Base-by-base conservation (phyloP, 1,284 basidiomycete species). In the Melampsora americana region DNA sequence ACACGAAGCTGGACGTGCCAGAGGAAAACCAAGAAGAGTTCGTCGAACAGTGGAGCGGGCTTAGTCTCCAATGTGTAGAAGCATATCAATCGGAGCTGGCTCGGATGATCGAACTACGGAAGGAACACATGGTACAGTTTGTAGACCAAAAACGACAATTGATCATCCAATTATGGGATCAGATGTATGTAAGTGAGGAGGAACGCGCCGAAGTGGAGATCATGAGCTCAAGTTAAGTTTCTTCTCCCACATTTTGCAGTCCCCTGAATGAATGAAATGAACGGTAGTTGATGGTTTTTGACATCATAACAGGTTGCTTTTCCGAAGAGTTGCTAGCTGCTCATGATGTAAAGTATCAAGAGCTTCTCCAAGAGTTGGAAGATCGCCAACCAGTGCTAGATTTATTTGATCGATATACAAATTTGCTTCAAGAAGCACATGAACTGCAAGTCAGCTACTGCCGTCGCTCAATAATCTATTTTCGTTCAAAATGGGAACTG, bases 401-500 rank as follows among this genome's bases (percentile, higher is more conserved):
- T 0, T 86, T 87, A 71, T 89, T 98, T 78, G 88, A 88, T 82
- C 92, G 91, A 82, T 99, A 97, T 85, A 90, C 92, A 80, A 90
- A 91, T 50, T 90, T 99, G n/a, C 91, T 91, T 71, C 88, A 90
- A 67, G 93, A 98, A 80, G 90, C 93, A 83, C 91, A 90, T 81
- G 92, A 96, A 81, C 86, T 97, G 23, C 90, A 90, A 78, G 82
- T 84, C 69, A 81, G 79, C 23, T n/a, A 69, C 12, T 53, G 12
- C 26, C 59, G 18, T 42, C 46, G 50, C n/a, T 39, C 28, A 30
- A 56, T 32, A 35, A 28, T 44, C 56, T 23, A 44, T 18, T 2
- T 44, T 42, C 62, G 12, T 28, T 68, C 7, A 26, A n/a, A 53
- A 11, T 56, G n/a, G 20, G 50, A 23, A 28, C 56, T 30, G 5